A percentile compares a stretch with the other conserved stretches of the same genome.
Evolutionary conservation across 2,329 filamentous ascomycete genomes (phyloP).

Genomic region (Xylariaceae sp.): DNA sequence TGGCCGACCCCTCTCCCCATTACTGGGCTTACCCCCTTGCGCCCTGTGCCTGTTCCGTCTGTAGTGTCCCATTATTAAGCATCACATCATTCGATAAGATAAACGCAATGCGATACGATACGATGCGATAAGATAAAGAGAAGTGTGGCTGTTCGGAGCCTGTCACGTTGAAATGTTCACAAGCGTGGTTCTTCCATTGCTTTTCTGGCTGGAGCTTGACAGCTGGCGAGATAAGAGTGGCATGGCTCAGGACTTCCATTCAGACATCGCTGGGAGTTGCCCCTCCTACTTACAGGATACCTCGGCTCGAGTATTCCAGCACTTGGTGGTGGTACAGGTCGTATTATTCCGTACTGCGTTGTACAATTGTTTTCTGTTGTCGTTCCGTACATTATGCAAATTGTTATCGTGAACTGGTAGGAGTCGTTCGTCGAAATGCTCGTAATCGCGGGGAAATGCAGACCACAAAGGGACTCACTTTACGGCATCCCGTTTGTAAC

Average conservation of each 20-base stretch:
- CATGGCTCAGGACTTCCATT: not conserved
- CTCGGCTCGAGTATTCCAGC: not conserved
- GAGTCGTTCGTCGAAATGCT: not conserved
- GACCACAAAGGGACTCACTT: not conserved
- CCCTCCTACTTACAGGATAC: not conserved
- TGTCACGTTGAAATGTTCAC: not conserved
- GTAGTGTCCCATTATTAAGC: not conserved
- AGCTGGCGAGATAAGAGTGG: not conserved
- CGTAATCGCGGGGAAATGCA: not conserved
- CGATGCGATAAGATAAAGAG: not conserved
- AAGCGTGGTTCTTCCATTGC: not conserved
- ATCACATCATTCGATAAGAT: not conserved
- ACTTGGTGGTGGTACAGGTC: not conserved
- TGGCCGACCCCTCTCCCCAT: constrained; percentile 18
- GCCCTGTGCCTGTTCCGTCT: not conserved
- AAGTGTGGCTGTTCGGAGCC: too few species aligned
- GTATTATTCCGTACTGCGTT: not conserved
- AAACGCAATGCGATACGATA: not conserved
- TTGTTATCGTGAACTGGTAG: not conserved
- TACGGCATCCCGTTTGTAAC: not conserved
- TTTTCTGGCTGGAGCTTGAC: not conserved
- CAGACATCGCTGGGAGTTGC: not conserved
- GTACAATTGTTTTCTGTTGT: too few species aligned
- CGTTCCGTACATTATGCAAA: not conserved
- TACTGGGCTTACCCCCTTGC: constrained; percentile 13